Evolutionary conservation across 352 stramenopile species (phyloP).

Genomic region (Phytopythium mirpurense): DNA sequence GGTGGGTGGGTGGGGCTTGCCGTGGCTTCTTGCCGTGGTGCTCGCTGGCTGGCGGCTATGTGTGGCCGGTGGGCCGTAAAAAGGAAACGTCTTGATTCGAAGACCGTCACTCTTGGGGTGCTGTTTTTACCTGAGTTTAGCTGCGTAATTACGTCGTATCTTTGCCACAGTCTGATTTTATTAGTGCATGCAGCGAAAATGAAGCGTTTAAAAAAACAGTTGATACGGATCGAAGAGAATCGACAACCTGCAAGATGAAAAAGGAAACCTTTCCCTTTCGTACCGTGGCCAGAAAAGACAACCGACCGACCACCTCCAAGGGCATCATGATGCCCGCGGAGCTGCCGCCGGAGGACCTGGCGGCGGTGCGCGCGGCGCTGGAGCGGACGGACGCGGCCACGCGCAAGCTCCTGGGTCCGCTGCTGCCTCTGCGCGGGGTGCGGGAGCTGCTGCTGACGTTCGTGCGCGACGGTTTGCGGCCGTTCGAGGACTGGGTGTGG

Average conservation of each 20-base stretch:
- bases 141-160: constrained; percentile 1
- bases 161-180: too few relatives aligned
- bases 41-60: neutral
- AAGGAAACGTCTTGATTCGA: too few relatives aligned
- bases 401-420: constrained; percentile 41
- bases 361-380: constrained; percentile 36
- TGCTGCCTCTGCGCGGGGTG: constrained; percentile 54
- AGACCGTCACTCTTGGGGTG: neutral
- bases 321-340: constrained; percentile 9
- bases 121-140: neutral
- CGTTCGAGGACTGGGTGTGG: constrained; percentile 78
- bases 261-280: neutral
- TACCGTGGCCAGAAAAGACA: neutral
- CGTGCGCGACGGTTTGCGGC: constrained; percentile 40
- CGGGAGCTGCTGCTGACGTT: constrained; percentile 74
- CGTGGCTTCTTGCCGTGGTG: neutral
- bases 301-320: neutral
- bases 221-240: too few relatives aligned
- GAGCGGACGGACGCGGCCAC: constrained; percentile 41
- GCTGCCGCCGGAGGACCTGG: constrained; percentile 23
- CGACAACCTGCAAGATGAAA: neutral
- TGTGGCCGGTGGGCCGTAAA: constrained; percentile 2
- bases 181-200: too few relatives aligned
- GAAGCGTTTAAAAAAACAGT: too few relatives aligned
- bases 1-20: neutral